These are phyloP conservation scores for Ampelomyces quisqualis DNA, from an alignment of 2,329 filamentous ascomycete species.

Conservation along the genomic window DNA sequence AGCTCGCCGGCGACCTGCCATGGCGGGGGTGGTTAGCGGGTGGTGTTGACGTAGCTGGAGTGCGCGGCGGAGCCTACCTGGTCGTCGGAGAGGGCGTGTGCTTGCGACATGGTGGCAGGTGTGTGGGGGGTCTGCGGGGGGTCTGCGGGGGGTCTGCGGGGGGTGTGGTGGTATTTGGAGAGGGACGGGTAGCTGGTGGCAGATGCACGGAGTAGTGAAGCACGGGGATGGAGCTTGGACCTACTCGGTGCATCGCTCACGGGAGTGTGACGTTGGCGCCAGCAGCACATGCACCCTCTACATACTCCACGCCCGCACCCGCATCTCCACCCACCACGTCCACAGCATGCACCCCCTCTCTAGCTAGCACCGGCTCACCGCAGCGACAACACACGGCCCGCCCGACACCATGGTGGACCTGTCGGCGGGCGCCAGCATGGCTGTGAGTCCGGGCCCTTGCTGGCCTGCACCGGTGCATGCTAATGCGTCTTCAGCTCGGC, in stretches of 20 bases:
- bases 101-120: conserved; percentile 76
- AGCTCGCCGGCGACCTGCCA: conserved; percentile 91
- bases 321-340: conserved; percentile 7
- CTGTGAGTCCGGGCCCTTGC: conserved; percentile 35
- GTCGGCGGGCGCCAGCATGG: conserved; percentile 46
- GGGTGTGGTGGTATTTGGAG: conserved; percentile 17
- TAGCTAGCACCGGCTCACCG: conserved; percentile 34
- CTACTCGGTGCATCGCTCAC: conserved; percentile 20
- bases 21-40: conserved; percentile 30
- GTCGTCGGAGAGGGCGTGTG: conserved; percentile 94
- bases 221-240: no score
- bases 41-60: conserved; percentile 31
- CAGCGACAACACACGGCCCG: conserved; percentile 19
- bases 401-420: conserved; percentile 43
- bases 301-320: conserved; percentile 10
- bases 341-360: conserved; percentile 31
- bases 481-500: conserved; percentile 66
- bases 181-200: no score
- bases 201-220: no score
- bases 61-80: conserved; percentile 62
- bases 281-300: conserved; percentile 5
- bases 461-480: not conserved
- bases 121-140: conserved; percentile 9
- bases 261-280: conserved; percentile 29
- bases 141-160: conserved; percentile 6